Evolutionary conservation across 768 basidiomycete genomes (phyloP).

Genomic region (Lyophyllum atratum): DNA sequence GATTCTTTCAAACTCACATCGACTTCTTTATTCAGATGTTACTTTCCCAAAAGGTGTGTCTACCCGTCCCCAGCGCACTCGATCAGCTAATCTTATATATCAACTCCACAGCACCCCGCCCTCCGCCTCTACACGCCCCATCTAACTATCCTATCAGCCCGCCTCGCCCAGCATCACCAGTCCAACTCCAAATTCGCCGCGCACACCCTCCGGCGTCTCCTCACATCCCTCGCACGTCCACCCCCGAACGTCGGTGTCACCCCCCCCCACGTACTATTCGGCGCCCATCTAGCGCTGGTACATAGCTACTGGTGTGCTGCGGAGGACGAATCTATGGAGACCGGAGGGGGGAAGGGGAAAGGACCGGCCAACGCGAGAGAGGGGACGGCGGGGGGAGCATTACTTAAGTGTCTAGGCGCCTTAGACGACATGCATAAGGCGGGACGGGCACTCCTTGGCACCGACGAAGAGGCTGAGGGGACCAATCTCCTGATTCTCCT

Average conservation of each 20-base stretch:
- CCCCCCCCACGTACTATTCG: conserved; percentile 53
- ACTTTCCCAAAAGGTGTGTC: conserved; percentile 61
- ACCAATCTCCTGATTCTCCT: conserved; percentile 52
- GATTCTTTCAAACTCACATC: neutral
- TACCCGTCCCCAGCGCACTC: neutral
- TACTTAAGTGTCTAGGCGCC: conserved; percentile 28
- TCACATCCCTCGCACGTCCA: conserved; percentile 39
- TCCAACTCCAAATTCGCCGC: conserved; percentile 61
- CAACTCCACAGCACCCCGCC: conserved; percentile 55
- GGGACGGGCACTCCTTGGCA: neutral
- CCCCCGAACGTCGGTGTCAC: conserved; percentile 21
- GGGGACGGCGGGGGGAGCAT: neutral
- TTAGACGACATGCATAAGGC: conserved; percentile 34
- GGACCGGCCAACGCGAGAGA: too few species aligned
- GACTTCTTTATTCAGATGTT: conserved; percentile 35
- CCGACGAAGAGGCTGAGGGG: conserved; percentile 8
- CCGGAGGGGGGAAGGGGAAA: neutral
- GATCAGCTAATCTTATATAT: neutral
- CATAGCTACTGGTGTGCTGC: conserved; percentile 26
- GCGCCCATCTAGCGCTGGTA: conserved; percentile 58
- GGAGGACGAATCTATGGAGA: conserved; percentile 8
- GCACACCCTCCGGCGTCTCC: conserved; percentile 55
- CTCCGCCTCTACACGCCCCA: conserved; percentile 61
- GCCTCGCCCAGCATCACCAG: conserved; percentile 48
- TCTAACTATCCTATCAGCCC: conserved; percentile 63